Evolutionary conservation across 345 rosid species (phyloP).

Genomic region (Brassica napus): Da-Ae NC_063434.1:11469001-11469500

Average conservation of each 20-base stretch:
- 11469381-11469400: constrained; percentile 76
- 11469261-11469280: constrained; percentile 82
- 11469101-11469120: constrained; percentile 66
- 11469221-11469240: neutral
- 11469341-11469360: constrained; percentile 83
- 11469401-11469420: neutral
- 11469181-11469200: constrained; percentile 74
- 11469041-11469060: neutral
- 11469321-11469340: constrained; percentile 75
- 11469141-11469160: constrained; percentile 78
- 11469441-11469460: neutral
- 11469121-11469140: constrained; percentile 75
- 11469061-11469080: neutral
- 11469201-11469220: neutral
- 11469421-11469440: neutral
- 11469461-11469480: neutral
- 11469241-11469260: neutral
- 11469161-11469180: constrained; percentile 69
- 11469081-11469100: constrained; percentile 3
- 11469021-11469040: constrained; percentile 47
- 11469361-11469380: constrained; percentile 90
- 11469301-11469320: constrained; percentile 90
- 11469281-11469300: constrained; percentile 95
- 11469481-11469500: neutral
- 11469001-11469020: constrained; percentile 64